Evolutionary conservation across 2,329 filamentous ascomycete species (phyloP), one percentile per base, ranked within the genome.

Genomic region (Aplosporella prunicola): DNA sequence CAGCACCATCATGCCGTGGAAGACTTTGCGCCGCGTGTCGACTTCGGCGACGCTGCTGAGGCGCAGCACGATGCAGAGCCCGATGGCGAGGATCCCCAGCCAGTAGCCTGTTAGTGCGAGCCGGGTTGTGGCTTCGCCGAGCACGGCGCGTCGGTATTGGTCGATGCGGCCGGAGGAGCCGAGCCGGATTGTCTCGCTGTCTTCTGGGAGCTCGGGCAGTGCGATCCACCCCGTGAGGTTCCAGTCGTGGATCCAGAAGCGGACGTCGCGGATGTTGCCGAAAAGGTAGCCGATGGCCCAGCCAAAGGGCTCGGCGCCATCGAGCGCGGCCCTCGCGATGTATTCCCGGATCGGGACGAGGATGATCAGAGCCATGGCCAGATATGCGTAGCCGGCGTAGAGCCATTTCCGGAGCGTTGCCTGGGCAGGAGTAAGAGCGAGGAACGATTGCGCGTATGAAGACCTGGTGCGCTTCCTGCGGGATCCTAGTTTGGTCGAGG

Each of bases 1-100:
- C 39, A 78, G 78, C 6, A 96, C 89, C 82, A 96, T 96, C 72
- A 89, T 94, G 48, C 93, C 93, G 59, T 98, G 91, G 58, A 98
- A 98, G 16, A 96, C 84, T 60, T 98, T 98, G 34, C 91, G 78
- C 33, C 91, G 76, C 1, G 91, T 98, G 61, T 98, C 91, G 31
- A 98, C 89, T 61, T 95, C 88, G 47, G 83, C 88, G 33, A 84
- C 67, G 3, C 77, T 68, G 26, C 81, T 83, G 24, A 93, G 72
- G 27, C 71, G 75, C 35, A 91, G 75, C 6, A 95, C 84, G 4
- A 83, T 68, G 8, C 77, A 63, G 23, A 96, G 69, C 1, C 89
- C 91, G 1, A 76, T 55, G 11, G 74, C 55, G 11, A 96, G 71
- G 38, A 93, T 76, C 4, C 61, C 47, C 1, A 79, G 46, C 68